Evolutionary conservation across 2,329 filamentous ascomycete genomes (phyloP).

Genomic region (Tolypocladium ovalisporum): DNA sequence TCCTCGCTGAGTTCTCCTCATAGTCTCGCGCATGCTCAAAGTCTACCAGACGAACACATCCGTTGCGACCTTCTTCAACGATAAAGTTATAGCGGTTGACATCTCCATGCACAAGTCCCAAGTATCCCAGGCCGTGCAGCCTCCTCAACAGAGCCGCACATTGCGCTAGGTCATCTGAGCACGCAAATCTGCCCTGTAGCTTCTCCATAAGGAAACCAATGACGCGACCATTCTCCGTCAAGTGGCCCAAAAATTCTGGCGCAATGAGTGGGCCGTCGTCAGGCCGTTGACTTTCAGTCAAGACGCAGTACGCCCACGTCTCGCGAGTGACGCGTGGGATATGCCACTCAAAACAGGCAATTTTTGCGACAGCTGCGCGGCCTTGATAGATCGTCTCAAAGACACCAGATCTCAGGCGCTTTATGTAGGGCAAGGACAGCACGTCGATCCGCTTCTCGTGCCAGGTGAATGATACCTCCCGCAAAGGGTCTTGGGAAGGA

Average conservation of each 20-base stretch:
- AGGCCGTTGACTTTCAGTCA: background rate
- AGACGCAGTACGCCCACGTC: background rate
- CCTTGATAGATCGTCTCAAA: background rate
- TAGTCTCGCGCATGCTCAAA: background rate
- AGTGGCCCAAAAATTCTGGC: background rate
- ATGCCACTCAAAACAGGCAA: background rate
- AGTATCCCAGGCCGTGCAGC: no score
- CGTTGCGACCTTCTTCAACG: background rate
- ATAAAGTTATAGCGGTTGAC: background rate
- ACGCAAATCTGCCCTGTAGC: background rate
- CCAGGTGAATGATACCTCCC: background rate
- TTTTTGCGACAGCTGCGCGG: background rate
- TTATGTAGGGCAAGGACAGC: background rate
- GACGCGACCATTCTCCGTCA: background rate
- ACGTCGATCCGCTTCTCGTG: background rate
- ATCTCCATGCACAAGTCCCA: background rate
- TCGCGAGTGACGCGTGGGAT: background rate
- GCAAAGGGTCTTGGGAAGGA: background rate
- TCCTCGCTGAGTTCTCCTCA: background rate
- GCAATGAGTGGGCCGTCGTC: background rate
- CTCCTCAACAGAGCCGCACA: no score
- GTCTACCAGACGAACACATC: background rate
- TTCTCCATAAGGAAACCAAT: background rate
- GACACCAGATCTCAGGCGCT: background rate
- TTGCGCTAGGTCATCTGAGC: background rate